These are phyloP conservation scores for Prosopis cineraria DNA, from an alignment of 306 rosid species.

Conservation along the genomic window DNA sequence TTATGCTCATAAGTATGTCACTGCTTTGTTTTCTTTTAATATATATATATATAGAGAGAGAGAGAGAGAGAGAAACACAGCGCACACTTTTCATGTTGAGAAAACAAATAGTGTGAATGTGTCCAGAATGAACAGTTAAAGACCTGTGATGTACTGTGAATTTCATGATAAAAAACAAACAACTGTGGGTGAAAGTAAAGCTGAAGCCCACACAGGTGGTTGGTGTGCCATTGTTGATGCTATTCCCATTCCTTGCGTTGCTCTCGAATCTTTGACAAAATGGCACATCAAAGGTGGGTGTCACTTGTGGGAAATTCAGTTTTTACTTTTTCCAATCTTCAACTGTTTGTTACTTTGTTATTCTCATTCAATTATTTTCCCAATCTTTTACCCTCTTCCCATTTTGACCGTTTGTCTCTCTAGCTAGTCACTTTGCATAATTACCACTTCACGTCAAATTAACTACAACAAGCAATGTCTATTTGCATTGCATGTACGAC, in stretches of 20 bases:
- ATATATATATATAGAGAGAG: no score
- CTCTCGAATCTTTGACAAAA: constrained; percentile 72
- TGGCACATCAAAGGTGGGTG: constrained; percentile 33
- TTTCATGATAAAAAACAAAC: neutral
- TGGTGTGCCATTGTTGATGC: constrained; percentile 54
- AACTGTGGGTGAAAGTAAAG: constrained; percentile 47
- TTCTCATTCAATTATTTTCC: constrained; percentile 30
- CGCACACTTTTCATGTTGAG: constrained; percentile 28
- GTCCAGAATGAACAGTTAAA: neutral
- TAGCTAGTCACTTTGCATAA: neutral
- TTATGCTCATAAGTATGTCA: no score
- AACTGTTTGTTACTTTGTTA: constrained; percentile 8
- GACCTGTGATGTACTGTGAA: neutral
- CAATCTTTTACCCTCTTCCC: constrained; percentile 32
- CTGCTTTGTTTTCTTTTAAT: no score
- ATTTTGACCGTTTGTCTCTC: constrained; percentile 41
- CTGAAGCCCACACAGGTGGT: constrained; percentile 41
- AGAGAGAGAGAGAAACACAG: no score
- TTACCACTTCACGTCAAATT: neutral
- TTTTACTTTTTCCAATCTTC: constrained; percentile 40
- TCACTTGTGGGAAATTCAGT: constrained; percentile 31
- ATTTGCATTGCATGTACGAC: neutral
- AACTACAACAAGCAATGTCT: neutral
- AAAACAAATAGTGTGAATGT: constrained; percentile 10
- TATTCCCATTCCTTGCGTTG: constrained; percentile 22